Conservation (phyloP, 495 filamentous ascomycete genomes). For the Xylaria scruposa region DNA sequence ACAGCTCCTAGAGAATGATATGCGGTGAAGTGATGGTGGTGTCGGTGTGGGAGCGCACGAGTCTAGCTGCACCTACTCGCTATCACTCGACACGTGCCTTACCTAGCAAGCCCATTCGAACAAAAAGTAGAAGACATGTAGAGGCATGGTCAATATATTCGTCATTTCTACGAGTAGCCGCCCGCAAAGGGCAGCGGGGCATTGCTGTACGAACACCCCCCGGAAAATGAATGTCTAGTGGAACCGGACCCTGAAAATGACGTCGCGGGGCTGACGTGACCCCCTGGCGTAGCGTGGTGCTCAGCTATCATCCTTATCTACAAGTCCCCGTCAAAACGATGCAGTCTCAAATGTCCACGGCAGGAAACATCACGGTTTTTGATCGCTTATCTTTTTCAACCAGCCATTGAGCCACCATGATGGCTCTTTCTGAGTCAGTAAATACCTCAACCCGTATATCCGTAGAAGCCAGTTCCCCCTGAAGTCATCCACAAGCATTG, state of each 20-base stretch:
- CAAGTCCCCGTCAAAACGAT: conserved; percentile 11
- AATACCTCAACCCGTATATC: conserved; percentile 34
- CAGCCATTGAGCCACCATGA: conserved; percentile 35
- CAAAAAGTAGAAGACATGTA: not conserved
- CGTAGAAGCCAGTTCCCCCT: not conserved
- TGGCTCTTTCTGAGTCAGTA: conserved; percentile 36
- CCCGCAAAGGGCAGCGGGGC: not conserved
- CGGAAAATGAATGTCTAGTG: not conserved
- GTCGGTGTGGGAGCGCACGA: conserved; percentile 1
- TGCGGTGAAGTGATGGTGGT: not conserved
- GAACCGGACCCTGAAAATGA: conserved; percentile 25
- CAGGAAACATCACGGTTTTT: conserved; percentile 51
- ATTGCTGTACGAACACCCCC: not conserved
- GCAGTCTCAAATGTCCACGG: conserved; percentile 54
- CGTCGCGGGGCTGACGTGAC: conserved; percentile 5
- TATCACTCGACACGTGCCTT: conserved; percentile 8
- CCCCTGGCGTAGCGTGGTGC: not conserved
- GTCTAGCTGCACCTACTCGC: conserved; percentile 1
- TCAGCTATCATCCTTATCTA: conserved; percentile 8
- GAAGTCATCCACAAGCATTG: not conserved
- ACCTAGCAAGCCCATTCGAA: not conserved
- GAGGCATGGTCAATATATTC: not conserved
- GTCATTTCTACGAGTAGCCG: not conserved
- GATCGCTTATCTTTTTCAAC: conserved; percentile 18
- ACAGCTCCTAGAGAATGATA: not conserved